These are phyloP conservation scores for Ascodesmis nigricans DNA, from an alignment of 495 filamentous ascomycete species.

Conservation along the genomic window DNA sequence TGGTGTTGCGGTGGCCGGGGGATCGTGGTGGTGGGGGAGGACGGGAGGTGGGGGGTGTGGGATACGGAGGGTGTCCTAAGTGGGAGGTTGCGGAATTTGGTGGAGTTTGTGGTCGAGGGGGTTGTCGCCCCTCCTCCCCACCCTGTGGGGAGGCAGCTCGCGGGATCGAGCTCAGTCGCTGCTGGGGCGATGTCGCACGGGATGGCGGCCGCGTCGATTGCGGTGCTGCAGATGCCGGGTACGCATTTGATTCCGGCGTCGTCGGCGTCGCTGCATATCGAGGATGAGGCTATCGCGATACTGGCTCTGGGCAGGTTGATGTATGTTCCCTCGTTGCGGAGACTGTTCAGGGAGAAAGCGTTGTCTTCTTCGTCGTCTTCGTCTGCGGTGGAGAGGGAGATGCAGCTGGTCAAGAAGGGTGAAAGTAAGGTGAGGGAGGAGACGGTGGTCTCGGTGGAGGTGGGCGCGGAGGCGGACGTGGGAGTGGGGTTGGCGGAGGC, in stretches of 20 bases:
- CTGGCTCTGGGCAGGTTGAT: conserved; percentile 8
- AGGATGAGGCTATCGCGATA: conserved; percentile 12
- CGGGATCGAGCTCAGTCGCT: background rate
- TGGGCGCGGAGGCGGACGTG: conserved; percentile 7
- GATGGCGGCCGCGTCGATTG: conserved; percentile 11
- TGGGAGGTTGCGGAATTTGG: conserved; percentile 3
- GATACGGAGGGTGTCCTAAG: conserved; percentile 40
- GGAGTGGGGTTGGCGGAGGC: conserved; percentile 6
- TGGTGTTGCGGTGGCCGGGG: conserved; percentile 68
- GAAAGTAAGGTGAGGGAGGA: conserved; percentile 14
- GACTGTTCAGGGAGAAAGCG: conserved; percentile 12
- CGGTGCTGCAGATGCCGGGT: conserved; percentile 2
- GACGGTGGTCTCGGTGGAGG: conserved; percentile 12
- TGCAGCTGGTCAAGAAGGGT: conserved; percentile 8
- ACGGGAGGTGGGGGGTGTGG: conserved; percentile 92
- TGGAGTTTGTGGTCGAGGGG: conserved; percentile 11
- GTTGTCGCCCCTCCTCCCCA: conserved; percentile 4
- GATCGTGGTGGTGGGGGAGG: conserved; percentile 50
- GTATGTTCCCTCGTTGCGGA: conserved; percentile 6
- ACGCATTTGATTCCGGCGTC: conserved; percentile 9
- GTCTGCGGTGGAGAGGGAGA: conserved; percentile 2
- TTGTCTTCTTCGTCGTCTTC: conserved; percentile 7
- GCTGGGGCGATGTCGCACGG: conserved; percentile 2
- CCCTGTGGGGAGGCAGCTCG: conserved; percentile 6
- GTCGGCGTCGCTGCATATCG: conserved; percentile 12